phyloP scores from a whole-genome alignment of 2,329 filamentous ascomycete species.

The Orbilia quercus region DNA sequence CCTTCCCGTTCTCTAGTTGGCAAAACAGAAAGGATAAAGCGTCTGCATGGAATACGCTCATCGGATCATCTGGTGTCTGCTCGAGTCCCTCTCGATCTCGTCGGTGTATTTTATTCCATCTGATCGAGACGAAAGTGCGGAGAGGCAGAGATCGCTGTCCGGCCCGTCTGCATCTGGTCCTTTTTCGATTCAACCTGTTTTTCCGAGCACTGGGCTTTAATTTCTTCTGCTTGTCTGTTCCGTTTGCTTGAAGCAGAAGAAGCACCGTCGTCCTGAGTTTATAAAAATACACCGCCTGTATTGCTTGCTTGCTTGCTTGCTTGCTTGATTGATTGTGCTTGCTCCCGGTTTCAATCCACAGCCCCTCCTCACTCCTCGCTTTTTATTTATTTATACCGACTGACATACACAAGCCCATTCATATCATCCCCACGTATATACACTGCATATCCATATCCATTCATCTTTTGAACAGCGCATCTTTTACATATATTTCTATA shows the following conservation, averaged over 20 bases:
- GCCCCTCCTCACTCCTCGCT: slow-evolving; percentile 2
- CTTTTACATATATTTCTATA: too few relatives aligned
- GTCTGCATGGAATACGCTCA: slow-evolving; percentile 16
- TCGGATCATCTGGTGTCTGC: slow-evolving; percentile 18
- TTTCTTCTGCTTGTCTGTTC: neutral
- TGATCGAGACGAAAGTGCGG: too few relatives aligned
- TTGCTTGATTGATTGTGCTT: too few relatives aligned
- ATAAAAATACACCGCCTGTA: slow-evolving; percentile 2
- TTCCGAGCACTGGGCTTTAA: slow-evolving; percentile 17
- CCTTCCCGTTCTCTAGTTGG: slow-evolving; percentile 23
- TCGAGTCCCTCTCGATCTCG: neutral
- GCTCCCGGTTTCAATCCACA: slow-evolving; percentile 13
- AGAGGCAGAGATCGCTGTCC: slow-evolving; percentile 23
- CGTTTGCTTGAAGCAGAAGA: neutral
- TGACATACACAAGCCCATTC: too few relatives aligned
- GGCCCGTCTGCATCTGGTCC: slow-evolving; percentile 23
- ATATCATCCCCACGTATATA: too few relatives aligned
- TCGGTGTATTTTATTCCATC: too few relatives aligned
- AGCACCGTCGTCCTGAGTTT: neutral
- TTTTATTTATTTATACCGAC: neutral
- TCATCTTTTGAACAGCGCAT: too few relatives aligned
- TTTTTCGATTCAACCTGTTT: slow-evolving; percentile 24
- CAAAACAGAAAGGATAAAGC: slow-evolving; percentile 56
- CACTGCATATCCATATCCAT: too few relatives aligned
- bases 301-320: too few relatives aligned